These are phyloP conservation scores for Volvariella surrecta DNA, from an alignment of 1,284 basidiomycete species.

Conservation along the genomic window DNA sequence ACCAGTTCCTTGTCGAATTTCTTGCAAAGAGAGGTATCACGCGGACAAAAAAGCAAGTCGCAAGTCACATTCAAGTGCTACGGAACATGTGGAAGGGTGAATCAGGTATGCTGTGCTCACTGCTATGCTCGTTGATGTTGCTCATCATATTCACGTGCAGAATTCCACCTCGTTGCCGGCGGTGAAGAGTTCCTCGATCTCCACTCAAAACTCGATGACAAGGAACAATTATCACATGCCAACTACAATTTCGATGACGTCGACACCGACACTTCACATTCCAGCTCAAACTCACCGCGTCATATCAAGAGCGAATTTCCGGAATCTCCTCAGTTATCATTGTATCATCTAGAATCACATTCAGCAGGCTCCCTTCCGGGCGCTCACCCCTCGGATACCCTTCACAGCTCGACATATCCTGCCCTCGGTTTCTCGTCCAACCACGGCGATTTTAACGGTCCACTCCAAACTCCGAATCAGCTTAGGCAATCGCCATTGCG, in stretches of 20 bases:
- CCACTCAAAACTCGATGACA: constrained; percentile 35
- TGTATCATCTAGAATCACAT: constrained; percentile 1
- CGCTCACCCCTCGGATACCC: constrained; percentile 2
- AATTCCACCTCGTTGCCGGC: constrained; percentile 58
- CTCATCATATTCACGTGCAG: constrained; percentile 14
- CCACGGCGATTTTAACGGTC: background rate
- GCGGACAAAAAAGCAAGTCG: constrained; percentile 75
- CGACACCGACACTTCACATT: constrained; percentile 22
- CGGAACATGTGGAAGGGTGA: constrained; percentile 82
- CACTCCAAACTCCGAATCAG: background rate
- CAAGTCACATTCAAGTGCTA: constrained; percentile 75
- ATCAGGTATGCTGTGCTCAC: constrained; percentile 36
- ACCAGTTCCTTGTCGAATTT: constrained; percentile 75
- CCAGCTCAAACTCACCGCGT: constrained; percentile 29
- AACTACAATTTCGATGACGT: constrained; percentile 30
- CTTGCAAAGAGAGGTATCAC: constrained; percentile 56
- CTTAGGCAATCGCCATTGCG: constrained; percentile 1
- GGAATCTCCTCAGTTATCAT: constrained; percentile 26
- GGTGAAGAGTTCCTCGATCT: constrained; percentile 63
- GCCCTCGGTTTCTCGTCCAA: background rate
- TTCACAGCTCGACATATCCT: background rate
- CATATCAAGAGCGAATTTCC: constrained; percentile 33
- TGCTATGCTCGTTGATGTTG: constrained; percentile 8
- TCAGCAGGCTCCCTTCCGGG: background rate
- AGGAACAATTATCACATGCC: constrained; percentile 33